Evolutionary conservation across 345 rosid species (phyloP).

Genomic region (Gossypium bickii): DNA sequence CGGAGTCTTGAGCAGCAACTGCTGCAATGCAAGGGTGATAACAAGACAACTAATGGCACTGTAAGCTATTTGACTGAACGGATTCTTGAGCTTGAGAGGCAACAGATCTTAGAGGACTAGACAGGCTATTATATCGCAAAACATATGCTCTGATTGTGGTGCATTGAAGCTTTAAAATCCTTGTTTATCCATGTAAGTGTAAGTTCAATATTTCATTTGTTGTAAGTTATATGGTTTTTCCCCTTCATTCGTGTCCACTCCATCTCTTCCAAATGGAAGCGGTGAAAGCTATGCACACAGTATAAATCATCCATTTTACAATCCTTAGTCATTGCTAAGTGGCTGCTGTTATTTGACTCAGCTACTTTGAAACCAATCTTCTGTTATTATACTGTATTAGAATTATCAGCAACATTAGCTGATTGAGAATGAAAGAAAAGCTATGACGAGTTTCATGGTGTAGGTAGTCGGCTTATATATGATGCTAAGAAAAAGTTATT

Average conservation of each 20-base stretch:
- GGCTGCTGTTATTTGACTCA: constrained; percentile 1
- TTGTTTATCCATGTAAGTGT: constrained; percentile 5
- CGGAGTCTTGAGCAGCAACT: constrained; percentile 58
- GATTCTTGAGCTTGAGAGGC: constrained; percentile 53
- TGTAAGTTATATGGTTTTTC: not conserved
- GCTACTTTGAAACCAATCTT: not conserved
- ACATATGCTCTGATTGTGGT: constrained; percentile 16
- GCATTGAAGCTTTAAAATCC: constrained; percentile 17
- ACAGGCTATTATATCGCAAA: constrained; percentile 24
- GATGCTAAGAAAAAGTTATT: not conserved
- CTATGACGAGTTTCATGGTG: too few relatives aligned
- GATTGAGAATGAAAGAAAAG: too few relatives aligned
- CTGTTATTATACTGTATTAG: not conserved
- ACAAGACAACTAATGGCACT: constrained; percentile 36
- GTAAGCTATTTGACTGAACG: constrained; percentile 34
- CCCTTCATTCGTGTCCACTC: not conserved
- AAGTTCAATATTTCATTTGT: constrained; percentile 4
- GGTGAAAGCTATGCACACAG: not conserved
- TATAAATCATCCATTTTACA: not conserved
- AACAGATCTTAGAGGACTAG: constrained; percentile 56
- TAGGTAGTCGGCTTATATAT: too few relatives aligned
- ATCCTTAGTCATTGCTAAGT: not conserved
- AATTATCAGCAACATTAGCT: too few relatives aligned
- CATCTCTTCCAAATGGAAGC: not conserved
- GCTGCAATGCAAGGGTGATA: constrained; percentile 46